Evolutionary conservation across 2,329 filamentous ascomycete species (phyloP), one percentile per base, ranked within the genome.

Genomic region (Nemania sp.): DNA sequence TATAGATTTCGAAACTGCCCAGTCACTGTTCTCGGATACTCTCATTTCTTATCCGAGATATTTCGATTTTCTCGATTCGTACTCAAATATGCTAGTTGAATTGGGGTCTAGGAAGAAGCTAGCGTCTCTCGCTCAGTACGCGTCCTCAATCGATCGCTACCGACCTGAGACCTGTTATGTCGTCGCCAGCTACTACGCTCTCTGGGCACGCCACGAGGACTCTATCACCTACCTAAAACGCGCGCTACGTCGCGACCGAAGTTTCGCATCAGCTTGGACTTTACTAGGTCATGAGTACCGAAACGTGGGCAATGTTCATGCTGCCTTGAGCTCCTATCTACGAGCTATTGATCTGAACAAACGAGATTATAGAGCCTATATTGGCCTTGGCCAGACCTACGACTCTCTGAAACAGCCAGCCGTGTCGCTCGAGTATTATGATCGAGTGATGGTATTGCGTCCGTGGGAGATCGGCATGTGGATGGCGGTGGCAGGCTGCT

Each of bases 221-320:
- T 40, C 49, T 22, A 12, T 39, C 17, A 15, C 23, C 17, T 31
- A 33, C 17, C 46, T 40, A 9, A 46, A 24, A 31, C 24, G 34
- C 22, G 49, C 49, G 12, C 19, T 46, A 24, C 2, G n/a, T 15
- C 23, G 39, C 3, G 33, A 52, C 49, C 41, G 41, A 20, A 46
- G 12, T 31, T 52, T 19, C 28, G 31, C 31, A 15, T 12, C 22
- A 39, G 41, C 41, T 22, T 52, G 49, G 49, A 46, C 34, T 7
- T 31, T 46, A n/a, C 41, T 52, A n/a, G 40, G 41, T 40, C 39
- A 45, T 19, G 48, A 51, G 30, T 51, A 51, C n/a, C 30, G 36
- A 5, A 51, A 51, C 19, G 19, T 44, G 3, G 41, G 46, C 5
- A 52, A 46, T 11, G 14, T 6, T 19, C 49, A 45, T 40, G 49